These are phyloP conservation scores for Cryphonectria carpinicola DNA, from an alignment of 2,329 filamentous ascomycete genomes.

Conservation along the genomic window DNA sequence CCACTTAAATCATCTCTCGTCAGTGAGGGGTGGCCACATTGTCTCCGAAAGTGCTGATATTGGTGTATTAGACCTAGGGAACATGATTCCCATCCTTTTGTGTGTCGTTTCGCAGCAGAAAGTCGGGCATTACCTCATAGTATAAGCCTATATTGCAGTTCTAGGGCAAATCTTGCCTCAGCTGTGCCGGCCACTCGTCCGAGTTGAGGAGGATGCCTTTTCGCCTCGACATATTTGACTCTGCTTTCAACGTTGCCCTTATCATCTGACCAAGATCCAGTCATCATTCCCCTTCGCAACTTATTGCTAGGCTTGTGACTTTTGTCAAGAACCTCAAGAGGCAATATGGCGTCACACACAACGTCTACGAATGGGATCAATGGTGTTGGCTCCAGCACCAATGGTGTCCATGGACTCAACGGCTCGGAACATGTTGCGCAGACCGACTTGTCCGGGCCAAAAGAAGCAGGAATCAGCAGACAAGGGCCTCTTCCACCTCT, in stretches of 20 bases:
- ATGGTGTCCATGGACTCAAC: constrained; percentile 6
- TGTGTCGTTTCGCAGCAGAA: background rate
- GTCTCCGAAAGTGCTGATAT: background rate
- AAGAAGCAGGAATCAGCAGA: background rate
- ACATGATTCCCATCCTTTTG: background rate
- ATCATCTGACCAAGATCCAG: background rate
- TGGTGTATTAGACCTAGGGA: background rate
- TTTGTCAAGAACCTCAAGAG: background rate
- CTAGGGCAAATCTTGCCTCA: background rate
- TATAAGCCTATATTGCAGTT: background rate
- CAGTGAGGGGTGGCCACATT: background rate
- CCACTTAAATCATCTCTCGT: background rate
- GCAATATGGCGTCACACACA: constrained; percentile 1
- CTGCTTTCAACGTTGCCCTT: background rate
- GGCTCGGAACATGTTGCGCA: background rate
- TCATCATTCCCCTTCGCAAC: background rate
- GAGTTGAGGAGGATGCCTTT: background rate
- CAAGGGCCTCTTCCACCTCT: constrained; percentile 23
- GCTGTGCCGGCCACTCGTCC: background rate
- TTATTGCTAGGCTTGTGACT: background rate
- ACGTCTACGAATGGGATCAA: constrained; percentile 26
- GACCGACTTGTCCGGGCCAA: constrained; percentile 6
- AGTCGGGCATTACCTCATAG: background rate
- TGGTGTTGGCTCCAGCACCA: constrained; percentile 14
- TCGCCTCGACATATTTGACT: background rate